These are phyloP conservation scores for Rubia occidens DNA, from an alignment of 305 asterid species.

Conservation along the genomic window DNA sequence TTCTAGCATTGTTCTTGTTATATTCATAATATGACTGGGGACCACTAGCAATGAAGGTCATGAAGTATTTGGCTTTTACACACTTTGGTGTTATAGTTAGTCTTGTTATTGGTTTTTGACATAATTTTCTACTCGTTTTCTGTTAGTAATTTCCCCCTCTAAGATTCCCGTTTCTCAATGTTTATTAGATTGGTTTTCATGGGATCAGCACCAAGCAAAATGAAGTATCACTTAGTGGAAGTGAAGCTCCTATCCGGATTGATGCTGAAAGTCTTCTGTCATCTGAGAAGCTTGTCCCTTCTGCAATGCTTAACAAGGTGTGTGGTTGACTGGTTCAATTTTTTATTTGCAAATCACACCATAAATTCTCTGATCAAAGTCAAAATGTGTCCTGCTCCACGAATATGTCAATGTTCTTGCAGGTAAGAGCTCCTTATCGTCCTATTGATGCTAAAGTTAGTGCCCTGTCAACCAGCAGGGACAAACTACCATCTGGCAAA, in stretches of 20 bases:
- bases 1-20: background rate
- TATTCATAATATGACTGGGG: background rate
- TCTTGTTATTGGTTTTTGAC: background rate
- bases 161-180: constrained; percentile 24
- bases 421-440: constrained; percentile 83
- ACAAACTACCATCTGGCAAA: constrained; percentile 92
- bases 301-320: constrained; percentile 80
- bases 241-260: constrained; percentile 85
- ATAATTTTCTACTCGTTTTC: background rate
- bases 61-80: constrained; percentile 2
- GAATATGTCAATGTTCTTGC: constrained; percentile 29
- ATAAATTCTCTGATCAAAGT: background rate
- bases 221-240: constrained; percentile 78
- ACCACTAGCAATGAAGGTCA: background rate
- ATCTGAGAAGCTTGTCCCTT: constrained; percentile 74
- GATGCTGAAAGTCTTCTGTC: constrained; percentile 84
- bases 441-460: constrained; percentile 76
- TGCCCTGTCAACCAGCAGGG: constrained; percentile 76
- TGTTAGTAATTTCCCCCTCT: background rate
- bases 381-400: constrained; percentile 6
- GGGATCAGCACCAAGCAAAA: constrained; percentile 70
- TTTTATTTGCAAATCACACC: background rate
- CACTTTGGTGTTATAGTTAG: background rate
- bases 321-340: constrained; percentile 9
- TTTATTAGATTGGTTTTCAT: constrained; percentile 65